A percentile compares a stretch with the other conserved stretches of the same genome.
Evolutionary conservation across 495 filamentous ascomycete genomes (phyloP).

Genomic region (Penicillium odoratum): DNA sequence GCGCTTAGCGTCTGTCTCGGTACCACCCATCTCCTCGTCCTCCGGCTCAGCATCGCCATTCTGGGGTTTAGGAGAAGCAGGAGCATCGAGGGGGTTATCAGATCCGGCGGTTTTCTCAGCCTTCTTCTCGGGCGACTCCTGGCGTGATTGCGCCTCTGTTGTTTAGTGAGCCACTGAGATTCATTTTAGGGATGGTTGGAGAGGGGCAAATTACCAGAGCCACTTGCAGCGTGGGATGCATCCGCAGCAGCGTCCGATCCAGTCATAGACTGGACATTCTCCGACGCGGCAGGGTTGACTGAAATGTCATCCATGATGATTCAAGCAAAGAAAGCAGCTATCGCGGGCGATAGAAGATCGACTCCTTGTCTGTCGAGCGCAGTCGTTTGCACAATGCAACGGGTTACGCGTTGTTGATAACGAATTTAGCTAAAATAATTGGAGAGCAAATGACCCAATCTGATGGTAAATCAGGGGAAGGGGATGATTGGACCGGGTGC

Average conservation of each 20-base stretch:
- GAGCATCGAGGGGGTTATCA: conserved; percentile 85
- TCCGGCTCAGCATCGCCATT: conserved; percentile 61
- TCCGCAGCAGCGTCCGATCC: conserved; percentile 32
- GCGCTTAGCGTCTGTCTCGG: conserved; percentile 59
- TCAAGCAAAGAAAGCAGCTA: conserved; percentile 27
- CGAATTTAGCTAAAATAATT: neutral
- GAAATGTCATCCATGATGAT: conserved; percentile 43
- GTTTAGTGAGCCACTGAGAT: conserved; percentile 22
- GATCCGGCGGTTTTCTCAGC: conserved; percentile 40
- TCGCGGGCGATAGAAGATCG: conserved; percentile 38
- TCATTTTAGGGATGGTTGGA: conserved; percentile 2
- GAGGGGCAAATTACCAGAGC: conserved; percentile 33
- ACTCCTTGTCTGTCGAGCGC: conserved; percentile 31
- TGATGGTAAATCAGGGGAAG: conserved; percentile 18
- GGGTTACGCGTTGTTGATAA: conserved; percentile 6
- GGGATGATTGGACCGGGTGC: conserved; percentile 27
- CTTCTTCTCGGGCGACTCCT: conserved; percentile 30
- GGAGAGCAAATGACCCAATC: conserved; percentile 11
- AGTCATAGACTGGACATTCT: conserved; percentile 30
- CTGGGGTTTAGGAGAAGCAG: conserved; percentile 70
- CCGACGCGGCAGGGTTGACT: conserved; percentile 26
- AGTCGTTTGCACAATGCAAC: conserved; percentile 20
- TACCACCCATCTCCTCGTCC: conserved; percentile 87
- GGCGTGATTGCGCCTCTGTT: conserved; percentile 35
- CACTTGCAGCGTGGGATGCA: conserved; percentile 25